A percentile compares a stretch with the other conserved stretches of the same genome.
phyloP scores from a whole-genome alignment of 1,284 basidiomycete species.

The Cystobasidiaceae sp. region DNA sequence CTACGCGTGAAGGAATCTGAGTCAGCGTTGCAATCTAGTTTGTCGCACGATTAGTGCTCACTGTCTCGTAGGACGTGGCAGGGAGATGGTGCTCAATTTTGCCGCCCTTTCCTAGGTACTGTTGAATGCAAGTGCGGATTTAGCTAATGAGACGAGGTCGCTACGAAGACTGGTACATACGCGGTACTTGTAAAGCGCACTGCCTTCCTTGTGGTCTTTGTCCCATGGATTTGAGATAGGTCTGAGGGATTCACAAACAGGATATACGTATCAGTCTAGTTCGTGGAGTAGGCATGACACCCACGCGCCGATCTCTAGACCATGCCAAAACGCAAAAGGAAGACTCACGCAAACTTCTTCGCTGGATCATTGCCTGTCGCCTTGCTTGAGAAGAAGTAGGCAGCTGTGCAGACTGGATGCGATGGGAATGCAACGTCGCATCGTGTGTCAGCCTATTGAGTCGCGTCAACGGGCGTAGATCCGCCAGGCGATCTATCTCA shows the following conservation, averaged over 20 bases:
- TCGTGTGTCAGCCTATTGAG: background rate
- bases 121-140: background rate
- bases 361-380: background rate
- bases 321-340: too few species aligned
- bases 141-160: background rate
- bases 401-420: slow-evolving; percentile 11
- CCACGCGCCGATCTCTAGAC: too few species aligned
- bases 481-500: background rate
- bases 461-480: background rate
- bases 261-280: too few species aligned
- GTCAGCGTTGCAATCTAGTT: background rate
- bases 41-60: background rate
- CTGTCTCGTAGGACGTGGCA: slow-evolving; percentile 19
- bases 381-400: slow-evolving; percentile 26
- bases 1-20: background rate
- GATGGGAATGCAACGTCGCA: too few species aligned
- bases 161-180: too few species aligned
- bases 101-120: slow-evolving; percentile 27
- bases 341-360: background rate
- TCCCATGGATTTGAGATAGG: slow-evolving; percentile 25
- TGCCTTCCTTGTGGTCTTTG: slow-evolving; percentile 16
- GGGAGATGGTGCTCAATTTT: slow-evolving; percentile 15
- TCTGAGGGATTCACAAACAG: too few species aligned
- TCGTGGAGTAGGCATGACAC: too few species aligned
- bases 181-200: slow-evolving; percentile 31